A percentile compares a stretch with the other conserved stretches of the same genome.
Evolutionary conservation across 2,329 filamentous ascomycete genomes (phyloP).

Genomic region (Xylaria hypoxylon): DNA sequence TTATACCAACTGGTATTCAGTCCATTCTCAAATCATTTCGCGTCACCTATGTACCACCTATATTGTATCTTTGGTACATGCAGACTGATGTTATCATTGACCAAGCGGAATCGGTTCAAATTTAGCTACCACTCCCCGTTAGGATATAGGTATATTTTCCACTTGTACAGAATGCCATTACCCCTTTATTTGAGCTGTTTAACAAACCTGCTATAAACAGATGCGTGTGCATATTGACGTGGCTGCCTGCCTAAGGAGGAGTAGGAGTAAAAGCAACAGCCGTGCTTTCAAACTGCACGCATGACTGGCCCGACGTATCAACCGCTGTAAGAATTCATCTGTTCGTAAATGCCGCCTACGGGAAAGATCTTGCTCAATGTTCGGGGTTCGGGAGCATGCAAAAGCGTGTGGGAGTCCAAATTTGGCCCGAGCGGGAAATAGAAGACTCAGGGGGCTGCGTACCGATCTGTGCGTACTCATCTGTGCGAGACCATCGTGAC

Average conservation of each 20-base stretch:
- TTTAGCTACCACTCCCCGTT: conserved; percentile 1
- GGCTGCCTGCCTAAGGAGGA: conserved; percentile 11
- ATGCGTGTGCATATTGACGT: conserved; percentile 1
- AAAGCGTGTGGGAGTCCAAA: not conserved
- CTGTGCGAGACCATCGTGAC: conserved; percentile 43
- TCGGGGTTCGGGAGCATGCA: not conserved
- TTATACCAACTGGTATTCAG: not conserved
- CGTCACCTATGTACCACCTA: not conserved
- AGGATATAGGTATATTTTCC: not conserved
- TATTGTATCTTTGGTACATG: not conserved
- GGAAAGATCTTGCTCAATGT: not conserved
- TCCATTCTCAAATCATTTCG: not conserved
- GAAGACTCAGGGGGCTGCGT: not conserved
- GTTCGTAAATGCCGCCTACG: not conserved
- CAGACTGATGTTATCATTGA: not conserved
- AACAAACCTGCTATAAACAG: not conserved
- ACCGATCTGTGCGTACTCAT: conserved; percentile 20
- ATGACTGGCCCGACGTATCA: conserved; percentile 21
- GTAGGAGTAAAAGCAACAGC: conserved; percentile 18
- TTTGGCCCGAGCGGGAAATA: too few relatives aligned
- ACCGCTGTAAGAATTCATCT: conserved; percentile 11
- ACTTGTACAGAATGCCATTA: conserved; percentile 4
- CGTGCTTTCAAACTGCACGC: conserved; percentile 22
- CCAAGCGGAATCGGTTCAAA: not conserved
- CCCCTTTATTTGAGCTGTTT: not conserved